Evolutionary conservation across 108 stramenopile genomes (phyloP), one percentile per base, ranked within the genome.

Genomic region (Pseudonitzschia multistriata): DNA sequence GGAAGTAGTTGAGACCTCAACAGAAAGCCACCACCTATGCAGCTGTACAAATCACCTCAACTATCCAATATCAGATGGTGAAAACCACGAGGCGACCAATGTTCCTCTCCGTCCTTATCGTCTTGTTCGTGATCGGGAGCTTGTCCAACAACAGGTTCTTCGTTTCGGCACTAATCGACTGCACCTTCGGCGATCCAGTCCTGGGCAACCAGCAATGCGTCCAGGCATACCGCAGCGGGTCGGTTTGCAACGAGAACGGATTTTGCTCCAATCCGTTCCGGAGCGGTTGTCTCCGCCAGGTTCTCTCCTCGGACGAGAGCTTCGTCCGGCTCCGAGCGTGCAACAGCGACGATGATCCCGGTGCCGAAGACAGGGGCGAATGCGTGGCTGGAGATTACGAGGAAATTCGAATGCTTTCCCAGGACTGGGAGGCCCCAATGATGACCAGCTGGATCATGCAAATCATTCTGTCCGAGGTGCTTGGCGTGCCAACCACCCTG

Each of bases 211-310:
- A 4, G 1, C n/a, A 52, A 1, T 75, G 74, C 40, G 49, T 49
- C 29, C 49, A 48, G 34, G 22, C 34, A 5, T 68, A 68, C 48
- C 34, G 40, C 14, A 22, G 35, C 19, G 61, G 67, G 2, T 68
- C 67, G 36, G 40, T 52, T 13, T 75, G 74, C n/a, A 50, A 25
- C 0, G 0, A 8, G 0, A 22, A 42, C 0, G 74, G 74, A 45
- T 0, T 24, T 8, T 81, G 81, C 64, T 74, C 71, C 34, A 81
- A 78, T 71, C 81, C 76, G 31, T 81, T 73, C 40, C 66, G 49
- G 0, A 49, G 19, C n/a, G 81, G 81, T 29, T 81, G 81, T 34
- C 55, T 81, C 11, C 49, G 68, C 39, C 52, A 63, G 6, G 35
- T 35, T 3, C n/a, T 35, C 6, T 17, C 53, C 24, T 42, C 37